Evolutionary conservation across 176 grass and related monocot species (phyloP).

Genomic region (Zoysia japonica): DNA sequence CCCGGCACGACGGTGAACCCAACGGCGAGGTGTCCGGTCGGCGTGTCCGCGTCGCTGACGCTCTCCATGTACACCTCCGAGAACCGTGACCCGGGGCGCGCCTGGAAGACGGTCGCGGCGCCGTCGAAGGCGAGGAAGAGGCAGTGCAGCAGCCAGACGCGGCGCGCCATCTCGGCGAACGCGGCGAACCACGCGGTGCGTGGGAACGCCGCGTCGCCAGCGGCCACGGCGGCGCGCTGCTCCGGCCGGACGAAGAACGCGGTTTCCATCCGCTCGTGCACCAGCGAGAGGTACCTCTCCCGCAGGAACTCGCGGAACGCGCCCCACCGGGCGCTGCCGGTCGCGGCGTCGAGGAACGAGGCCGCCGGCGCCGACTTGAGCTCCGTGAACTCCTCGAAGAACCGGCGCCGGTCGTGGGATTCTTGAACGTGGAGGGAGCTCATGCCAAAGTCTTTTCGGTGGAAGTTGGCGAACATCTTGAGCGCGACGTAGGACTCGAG

Average conservation of each 20-base stretch:
- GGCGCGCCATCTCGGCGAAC: slow-evolving; percentile 73
- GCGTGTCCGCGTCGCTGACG: slow-evolving; percentile 37
- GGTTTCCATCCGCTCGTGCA: slow-evolving; percentile 71
- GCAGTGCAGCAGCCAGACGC: slow-evolving; percentile 83
- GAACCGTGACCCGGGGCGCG: slow-evolving; percentile 53
- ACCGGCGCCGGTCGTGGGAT: slow-evolving; percentile 43
- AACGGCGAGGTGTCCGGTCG: slow-evolving; percentile 23
- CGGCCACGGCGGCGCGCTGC: slow-evolving; percentile 29
- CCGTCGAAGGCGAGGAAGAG: slow-evolving; percentile 67
- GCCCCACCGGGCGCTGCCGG: background rate
- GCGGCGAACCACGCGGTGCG: slow-evolving; percentile 46
- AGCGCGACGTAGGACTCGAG: slow-evolving; percentile 68
- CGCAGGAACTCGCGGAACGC: slow-evolving; percentile 47
- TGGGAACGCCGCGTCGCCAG: slow-evolving; percentile 9
- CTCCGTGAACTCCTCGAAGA: slow-evolving; percentile 72
- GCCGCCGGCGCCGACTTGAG: slow-evolving; percentile 32
- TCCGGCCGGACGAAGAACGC: slow-evolving; percentile 46
- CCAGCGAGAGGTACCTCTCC: slow-evolving; percentile 59
- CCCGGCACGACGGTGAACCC: slow-evolving; percentile 89
- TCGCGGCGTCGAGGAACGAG: slow-evolving; percentile 4
- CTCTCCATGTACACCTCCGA: slow-evolving; percentile 96
- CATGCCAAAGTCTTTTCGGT: slow-evolving; percentile 50
- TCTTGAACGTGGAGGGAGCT: slow-evolving; percentile 26
- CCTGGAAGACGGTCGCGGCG: slow-evolving; percentile 59
- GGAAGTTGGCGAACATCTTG: slow-evolving; percentile 71